Evolutionary conservation across 164 flowering plant genomes (phyloP), one percentile per base, ranked within the genome.

Genomic region (Pachysandra terminalis): DNA sequence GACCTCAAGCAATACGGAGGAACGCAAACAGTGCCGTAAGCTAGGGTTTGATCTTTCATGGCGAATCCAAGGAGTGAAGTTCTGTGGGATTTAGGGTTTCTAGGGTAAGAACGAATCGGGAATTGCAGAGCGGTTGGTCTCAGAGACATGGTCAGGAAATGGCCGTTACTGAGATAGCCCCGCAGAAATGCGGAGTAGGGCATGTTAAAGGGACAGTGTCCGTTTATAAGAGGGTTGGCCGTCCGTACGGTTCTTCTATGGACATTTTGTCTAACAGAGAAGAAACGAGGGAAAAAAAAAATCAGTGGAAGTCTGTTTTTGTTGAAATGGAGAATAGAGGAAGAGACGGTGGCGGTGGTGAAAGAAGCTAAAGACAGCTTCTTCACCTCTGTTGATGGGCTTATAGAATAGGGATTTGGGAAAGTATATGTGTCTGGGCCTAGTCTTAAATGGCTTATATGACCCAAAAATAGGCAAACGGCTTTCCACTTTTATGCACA

Each of bases 1-100:
- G 87, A 77, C 61, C 83, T 80, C 66, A 80, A 72, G 32, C 88
- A 86, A 68, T 87, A 88, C 3, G 87, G 95, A 27, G 90, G 88
- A 21, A 83, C 74, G 77, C 83, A 85, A 19, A 84, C 75, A 71
- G 80, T 59, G 75, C 79, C 86, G 70, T 71, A 40, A 14, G 75
- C 54, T 16, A 76, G 80, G 59, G 84, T 69, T 63, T 76, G 82
- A 73, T 84, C 85, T 77, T 86, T 84, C 91, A 85, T 85, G 58
- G 77, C 49, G 71, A 32, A 32, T 3, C 10, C 57, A 37, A 19
- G 28, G 73, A 56, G 26, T 22, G 56, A n/a, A 75, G 77, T 66
- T 77, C 74, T 71, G 45, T 68, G 76, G 84, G 82, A 71, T 76
- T 66, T 65, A 72, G 59, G 57, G 59, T 16, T 54, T 63, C 37